Evolutionary conservation across 352 stramenopile species (phyloP).

Genomic region (Globisporangium viniferum): DNA sequence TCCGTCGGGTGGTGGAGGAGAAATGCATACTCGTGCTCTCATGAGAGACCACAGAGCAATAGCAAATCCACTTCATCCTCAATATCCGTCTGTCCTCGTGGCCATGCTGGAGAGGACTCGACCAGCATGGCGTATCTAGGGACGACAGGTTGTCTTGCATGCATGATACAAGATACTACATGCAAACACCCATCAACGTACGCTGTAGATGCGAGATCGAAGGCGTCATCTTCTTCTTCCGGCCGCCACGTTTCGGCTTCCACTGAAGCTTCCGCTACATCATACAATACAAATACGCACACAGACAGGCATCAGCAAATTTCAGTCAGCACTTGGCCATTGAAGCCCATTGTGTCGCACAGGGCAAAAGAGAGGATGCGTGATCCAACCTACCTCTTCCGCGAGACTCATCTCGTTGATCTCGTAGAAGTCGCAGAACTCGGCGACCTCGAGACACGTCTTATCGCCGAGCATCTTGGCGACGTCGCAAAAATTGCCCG

Average conservation of each 20-base stretch:
- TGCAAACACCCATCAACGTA: constrained; percentile 36
- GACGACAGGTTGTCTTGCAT: background rate
- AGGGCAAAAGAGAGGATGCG: background rate
- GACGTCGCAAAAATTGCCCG: constrained; percentile 77
- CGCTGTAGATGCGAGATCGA: constrained; percentile 64
- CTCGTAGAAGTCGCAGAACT: constrained; percentile 64
- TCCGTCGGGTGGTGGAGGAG: background rate
- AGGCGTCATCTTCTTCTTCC: constrained; percentile 59
- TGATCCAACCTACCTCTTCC: constrained; percentile 32
- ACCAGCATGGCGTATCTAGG: constrained; percentile 58
- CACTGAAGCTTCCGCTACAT: constrained; percentile 19
- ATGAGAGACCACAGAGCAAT: background rate
- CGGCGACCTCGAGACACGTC: constrained; percentile 68
- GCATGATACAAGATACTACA: constrained; percentile 29
- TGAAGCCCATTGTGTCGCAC: background rate
- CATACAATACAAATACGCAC: constrained; percentile 1
- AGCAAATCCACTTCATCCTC: constrained; percentile 7
- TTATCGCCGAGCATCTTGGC: constrained; percentile 63
- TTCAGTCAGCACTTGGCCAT: background rate
- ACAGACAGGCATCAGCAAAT: background rate
- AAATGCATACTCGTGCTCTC: background rate
- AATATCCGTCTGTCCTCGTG: constrained; percentile 55
- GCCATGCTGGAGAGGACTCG: constrained; percentile 26
- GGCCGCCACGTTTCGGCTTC: constrained; percentile 24
- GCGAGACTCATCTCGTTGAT: constrained; percentile 59